Conservation (phyloP, 257 asterid genomes). For the Linaria vulgaris region DNA sequence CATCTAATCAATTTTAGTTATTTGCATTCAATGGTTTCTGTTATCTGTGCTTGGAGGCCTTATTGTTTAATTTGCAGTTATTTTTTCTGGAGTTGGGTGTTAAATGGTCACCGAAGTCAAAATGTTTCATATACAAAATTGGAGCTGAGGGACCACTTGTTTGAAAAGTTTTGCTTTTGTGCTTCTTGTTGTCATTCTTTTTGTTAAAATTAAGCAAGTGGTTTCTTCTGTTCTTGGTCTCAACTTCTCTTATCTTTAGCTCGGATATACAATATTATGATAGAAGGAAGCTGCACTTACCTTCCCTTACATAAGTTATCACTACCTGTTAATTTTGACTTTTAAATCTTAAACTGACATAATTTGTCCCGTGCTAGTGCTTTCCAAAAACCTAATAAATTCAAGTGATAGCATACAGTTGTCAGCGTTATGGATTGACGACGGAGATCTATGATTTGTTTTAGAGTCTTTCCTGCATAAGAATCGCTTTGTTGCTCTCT, state of each 20-base stretch:
- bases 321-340: background rate
- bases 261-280: too few species aligned
- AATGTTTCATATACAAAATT: too few species aligned
- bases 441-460: background rate
- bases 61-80: background rate
- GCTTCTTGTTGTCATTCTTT: slow-evolving; percentile 1
- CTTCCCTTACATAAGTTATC: slow-evolving; percentile 10
- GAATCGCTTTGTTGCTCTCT: background rate
- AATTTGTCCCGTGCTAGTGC: background rate
- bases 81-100: background rate
- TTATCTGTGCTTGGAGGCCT: background rate
- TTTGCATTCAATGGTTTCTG: slow-evolving; percentile 4
- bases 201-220: background rate
- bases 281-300: background rate
- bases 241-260: background rate
- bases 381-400: background rate
- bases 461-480: background rate
- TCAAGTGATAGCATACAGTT: slow-evolving; percentile 9
- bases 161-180: background rate
- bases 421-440: background rate
- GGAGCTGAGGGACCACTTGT: background rate
- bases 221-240: background rate
- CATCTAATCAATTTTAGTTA: background rate
- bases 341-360: background rate
- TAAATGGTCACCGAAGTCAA: background rate